phyloP scores from a whole-genome alignment of 441 rosid species.

The Metrosideros polymorpha region DNA sequence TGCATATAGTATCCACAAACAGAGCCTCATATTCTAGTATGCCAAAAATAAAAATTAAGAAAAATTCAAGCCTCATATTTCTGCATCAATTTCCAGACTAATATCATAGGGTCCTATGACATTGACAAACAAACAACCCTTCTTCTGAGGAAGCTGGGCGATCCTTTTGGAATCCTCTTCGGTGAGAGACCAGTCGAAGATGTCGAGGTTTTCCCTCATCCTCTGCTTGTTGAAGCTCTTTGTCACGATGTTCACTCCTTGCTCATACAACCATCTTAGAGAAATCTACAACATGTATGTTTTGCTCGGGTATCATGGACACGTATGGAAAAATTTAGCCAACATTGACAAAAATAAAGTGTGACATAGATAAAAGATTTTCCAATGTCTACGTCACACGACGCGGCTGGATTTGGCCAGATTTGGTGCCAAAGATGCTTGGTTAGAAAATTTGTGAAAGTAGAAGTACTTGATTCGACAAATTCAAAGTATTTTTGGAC shows the following conservation, averaged over 20 bases:
- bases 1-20: too few relatives aligned
- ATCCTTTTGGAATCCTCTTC: constrained; percentile 1
- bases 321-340: too few relatives aligned
- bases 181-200: constrained; percentile 3
- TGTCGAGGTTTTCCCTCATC: constrained; percentile 11
- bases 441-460: background rate
- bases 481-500: too few relatives aligned
- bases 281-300: background rate
- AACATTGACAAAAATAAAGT: too few relatives aligned
- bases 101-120: constrained; percentile 4
- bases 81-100: constrained; percentile 2
- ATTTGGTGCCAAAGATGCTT: background rate
- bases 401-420: background rate
- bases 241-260: constrained; percentile 9
- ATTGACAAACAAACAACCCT: background rate
- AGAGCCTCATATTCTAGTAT: too few relatives aligned
- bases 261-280: constrained; percentile 10
- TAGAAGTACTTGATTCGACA: background rate
- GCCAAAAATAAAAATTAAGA: too few relatives aligned
- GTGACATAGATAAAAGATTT: too few relatives aligned
- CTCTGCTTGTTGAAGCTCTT: constrained; percentile 14
- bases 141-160: constrained; percentile 10
- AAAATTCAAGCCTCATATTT: background rate
- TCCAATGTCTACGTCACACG: too few relatives aligned
- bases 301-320: too few relatives aligned